Evolutionary conservation across 2,329 filamentous ascomycete genomes (phyloP).

Genomic region (Ceratocystis cacaofunesta): DNA sequence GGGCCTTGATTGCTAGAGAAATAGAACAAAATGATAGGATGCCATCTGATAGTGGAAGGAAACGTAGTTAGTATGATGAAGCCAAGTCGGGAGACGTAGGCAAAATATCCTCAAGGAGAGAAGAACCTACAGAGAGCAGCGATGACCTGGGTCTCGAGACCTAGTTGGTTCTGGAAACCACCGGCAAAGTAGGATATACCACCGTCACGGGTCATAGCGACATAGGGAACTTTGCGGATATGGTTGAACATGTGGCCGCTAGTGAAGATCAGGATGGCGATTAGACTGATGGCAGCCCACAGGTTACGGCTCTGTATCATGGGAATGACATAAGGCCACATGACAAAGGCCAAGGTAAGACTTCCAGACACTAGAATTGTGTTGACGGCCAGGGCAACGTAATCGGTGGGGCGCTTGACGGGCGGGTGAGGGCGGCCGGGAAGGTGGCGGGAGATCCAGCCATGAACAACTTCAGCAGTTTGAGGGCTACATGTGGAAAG

Average conservation of each 20-base stretch:
- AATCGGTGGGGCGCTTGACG: constrained; percentile 80
- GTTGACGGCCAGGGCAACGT: constrained; percentile 53
- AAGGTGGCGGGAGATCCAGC: constrained; percentile 66
- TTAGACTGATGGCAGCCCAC: constrained; percentile 81
- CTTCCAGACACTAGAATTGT: constrained; percentile 55
- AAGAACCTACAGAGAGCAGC: constrained; percentile 71
- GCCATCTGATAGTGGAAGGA: constrained; percentile 42
- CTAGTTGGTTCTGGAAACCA: constrained; percentile 87
- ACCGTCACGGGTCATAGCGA: constrained; percentile 67
- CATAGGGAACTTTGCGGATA: constrained; percentile 89
- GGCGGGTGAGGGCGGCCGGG: constrained; percentile 62
- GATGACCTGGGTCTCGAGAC: constrained; percentile 88
- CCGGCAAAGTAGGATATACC: constrained; percentile 80
- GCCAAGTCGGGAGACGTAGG: background rate
- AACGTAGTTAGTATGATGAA: background rate
- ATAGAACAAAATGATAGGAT: constrained; percentile 81
- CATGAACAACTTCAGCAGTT: constrained; percentile 61
- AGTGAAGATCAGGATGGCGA: constrained; percentile 81
- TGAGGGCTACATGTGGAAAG: constrained; percentile 42
- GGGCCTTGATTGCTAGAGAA: constrained; percentile 79
- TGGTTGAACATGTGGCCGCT: constrained; percentile 99
- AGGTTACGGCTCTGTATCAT: constrained; percentile 79
- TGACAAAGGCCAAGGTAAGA: constrained; percentile 53
- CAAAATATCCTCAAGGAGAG: background rate
- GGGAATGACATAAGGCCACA: constrained; percentile 66